These are phyloP conservation scores for Curvularia eragrostidis DNA, from an alignment of 2,329 filamentous ascomycete genomes.

Conservation along the genomic window DNA sequence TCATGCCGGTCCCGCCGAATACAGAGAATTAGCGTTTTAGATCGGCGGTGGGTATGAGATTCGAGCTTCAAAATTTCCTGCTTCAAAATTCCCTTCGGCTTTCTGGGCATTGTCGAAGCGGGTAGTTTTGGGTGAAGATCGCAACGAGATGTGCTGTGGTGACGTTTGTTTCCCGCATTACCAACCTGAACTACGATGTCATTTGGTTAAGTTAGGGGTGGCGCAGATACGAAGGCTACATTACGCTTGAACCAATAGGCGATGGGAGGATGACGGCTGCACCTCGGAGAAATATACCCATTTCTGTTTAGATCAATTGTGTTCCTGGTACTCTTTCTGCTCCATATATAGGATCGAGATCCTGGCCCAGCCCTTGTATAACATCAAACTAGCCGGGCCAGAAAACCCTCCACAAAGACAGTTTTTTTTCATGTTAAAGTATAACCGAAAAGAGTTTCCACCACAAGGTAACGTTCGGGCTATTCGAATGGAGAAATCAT, in stretches of 20 bases:
- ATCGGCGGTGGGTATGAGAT: no score
- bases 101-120: no score
- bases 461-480: not conserved
- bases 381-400: no score
- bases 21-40: no score
- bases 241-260: not conserved
- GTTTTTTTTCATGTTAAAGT: no score
- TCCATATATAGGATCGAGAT: no score
- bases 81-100: no score
- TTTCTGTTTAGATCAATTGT: not conserved
- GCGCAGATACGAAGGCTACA: not conserved
- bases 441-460: no score
- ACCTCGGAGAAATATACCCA: not conserved
- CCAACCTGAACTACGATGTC: not conserved
- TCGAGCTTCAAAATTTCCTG: no score
- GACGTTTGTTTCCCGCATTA: not conserved
- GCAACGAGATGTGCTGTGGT: not conserved
- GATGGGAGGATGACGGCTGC: not conserved
- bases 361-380: not conserved
- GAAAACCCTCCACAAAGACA: no score
- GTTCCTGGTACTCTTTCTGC: no score
- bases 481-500: not conserved
- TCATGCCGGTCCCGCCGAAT: no score
- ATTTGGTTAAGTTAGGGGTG: not conserved
- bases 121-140: not conserved